Evolutionary conservation across 345 rosid species (phyloP), one percentile per base, ranked within the genome.

Genomic region (Acer negundo): DNA sequence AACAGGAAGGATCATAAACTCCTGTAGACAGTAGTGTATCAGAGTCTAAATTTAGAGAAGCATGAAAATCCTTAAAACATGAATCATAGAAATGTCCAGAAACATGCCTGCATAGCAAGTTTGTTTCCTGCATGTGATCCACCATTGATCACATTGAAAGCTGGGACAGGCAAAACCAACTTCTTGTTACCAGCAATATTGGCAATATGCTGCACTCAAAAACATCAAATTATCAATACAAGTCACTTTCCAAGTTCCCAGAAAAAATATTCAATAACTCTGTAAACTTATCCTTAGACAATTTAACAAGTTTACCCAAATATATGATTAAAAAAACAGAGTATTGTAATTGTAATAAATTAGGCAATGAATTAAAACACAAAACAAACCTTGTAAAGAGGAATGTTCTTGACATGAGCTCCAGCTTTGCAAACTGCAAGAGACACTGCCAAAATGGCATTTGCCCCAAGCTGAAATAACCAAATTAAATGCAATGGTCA

Each of bases 91-190:
- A 81, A 20, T n/a, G 53, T 44, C 35, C 15, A 53, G 28, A 62
- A 46, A 31, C 77, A 9, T 79, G 68, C 98, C 97, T 95, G 98
- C 99, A 96, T 94, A 15, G 98, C 99, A 47, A 96, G 98, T 81
- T 96, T 94, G 85, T 96, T 96, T 75, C 98, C 99, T 2, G 99
- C 98, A 82, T 96, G 99, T 44, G 99, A 96, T 70, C 99, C 99
- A 80, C 99, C 99, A 55, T 96, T 96, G 83, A 96, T 96, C 83
- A 96, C 99, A 81, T 96, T 96, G 86, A 96, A 96, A 62, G 99
- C 99, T 6, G 99, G 99, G 42, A 96, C 97, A 2, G 99, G 98
- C 15, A 96, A 80, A 35, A 96, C 97, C 92, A 96, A 86, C 28
- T 86, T 87, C 49, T 82, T 82, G 93, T 96, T 96, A 12, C 99